These are phyloP conservation scores for Hordeum marinum DNA, from an alignment of 176 grass and related monocot species.

Conservation along the genomic window DNA sequence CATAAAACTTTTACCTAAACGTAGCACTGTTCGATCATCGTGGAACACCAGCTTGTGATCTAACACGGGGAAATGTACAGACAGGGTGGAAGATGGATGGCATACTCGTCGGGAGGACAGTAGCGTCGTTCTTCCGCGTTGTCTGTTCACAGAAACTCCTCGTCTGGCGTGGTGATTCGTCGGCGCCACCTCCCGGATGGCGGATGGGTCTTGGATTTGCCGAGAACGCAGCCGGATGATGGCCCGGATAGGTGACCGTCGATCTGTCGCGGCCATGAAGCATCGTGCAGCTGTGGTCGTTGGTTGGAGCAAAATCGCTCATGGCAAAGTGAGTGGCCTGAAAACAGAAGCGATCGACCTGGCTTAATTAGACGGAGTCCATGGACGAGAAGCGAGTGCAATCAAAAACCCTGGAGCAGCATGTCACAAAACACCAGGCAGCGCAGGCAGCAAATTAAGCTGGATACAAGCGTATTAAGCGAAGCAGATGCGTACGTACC, in stretches of 20 bases:
- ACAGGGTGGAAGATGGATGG: not conserved
- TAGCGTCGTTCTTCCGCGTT: not conserved
- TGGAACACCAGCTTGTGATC: no score
- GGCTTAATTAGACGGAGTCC: not conserved
- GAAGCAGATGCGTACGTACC: not conserved
- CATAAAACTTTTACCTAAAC: not conserved
- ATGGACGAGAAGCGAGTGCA: not conserved
- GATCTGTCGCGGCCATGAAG: conserved; percentile 14
- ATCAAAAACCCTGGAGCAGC: not conserved
- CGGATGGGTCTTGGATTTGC: not conserved
- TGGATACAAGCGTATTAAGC: not conserved
- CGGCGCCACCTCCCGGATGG: not conserved
- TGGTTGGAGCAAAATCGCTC: not conserved
- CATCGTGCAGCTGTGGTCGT: not conserved
- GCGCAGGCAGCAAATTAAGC: not conserved
- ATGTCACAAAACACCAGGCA: not conserved
- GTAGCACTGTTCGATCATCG: no score
- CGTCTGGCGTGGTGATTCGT: not conserved
- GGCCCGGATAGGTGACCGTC: not conserved
- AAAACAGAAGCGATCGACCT: not conserved
- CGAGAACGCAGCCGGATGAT: not conserved
- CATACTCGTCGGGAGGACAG: not conserved
- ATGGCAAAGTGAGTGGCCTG: not conserved
- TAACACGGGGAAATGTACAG: not conserved
- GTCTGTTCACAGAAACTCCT: not conserved